Evolutionary conservation across 768 basidiomycete species (phyloP).

Genomic region (Jaapia argillacea): DNA sequence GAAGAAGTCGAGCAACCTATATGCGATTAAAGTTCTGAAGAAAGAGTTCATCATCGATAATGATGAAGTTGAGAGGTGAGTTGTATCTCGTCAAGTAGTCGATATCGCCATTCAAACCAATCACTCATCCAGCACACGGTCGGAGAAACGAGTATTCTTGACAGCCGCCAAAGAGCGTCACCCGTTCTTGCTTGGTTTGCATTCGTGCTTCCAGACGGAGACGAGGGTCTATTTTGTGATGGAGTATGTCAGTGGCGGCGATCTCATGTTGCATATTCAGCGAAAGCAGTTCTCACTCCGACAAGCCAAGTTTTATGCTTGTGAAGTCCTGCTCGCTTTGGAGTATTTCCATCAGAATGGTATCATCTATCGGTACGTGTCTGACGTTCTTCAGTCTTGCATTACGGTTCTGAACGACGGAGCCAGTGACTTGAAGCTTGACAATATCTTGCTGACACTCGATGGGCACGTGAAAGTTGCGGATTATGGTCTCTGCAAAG

Average conservation of each 20-base stretch:
- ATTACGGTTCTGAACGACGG: neutral
- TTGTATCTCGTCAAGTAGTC: neutral
- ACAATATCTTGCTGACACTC: constrained; percentile 92
- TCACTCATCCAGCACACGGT: constrained; percentile 65
- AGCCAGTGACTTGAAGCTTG: constrained; percentile 89
- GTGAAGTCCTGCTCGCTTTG: constrained; percentile 88
- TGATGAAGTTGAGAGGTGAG: constrained; percentile 96
- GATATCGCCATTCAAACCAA: neutral
- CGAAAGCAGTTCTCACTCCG: constrained; percentile 97
- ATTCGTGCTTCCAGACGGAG: constrained; percentile 99
- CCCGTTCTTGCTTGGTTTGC: constrained; percentile 92
- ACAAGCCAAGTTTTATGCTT: constrained; percentile 98
- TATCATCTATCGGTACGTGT: constrained; percentile 89
- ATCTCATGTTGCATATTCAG: constrained; percentile 99
- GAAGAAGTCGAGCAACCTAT: constrained; percentile 80
- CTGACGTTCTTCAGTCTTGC: neutral
- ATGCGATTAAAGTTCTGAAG: constrained; percentile 99
- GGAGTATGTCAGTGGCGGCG: constrained; percentile 99
- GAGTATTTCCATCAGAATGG: constrained; percentile 98
- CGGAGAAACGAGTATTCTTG: constrained; percentile 97
- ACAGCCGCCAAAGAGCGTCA: constrained; percentile 96
- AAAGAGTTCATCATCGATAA: constrained; percentile 99
- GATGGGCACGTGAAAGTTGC: constrained; percentile 99
- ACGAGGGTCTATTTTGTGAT: constrained; percentile 99
- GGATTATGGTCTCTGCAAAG: constrained; percentile 98